Base-by-base conservation (phyloP, 306 rosid species). In the Castanopsis chinensis region DNA sequence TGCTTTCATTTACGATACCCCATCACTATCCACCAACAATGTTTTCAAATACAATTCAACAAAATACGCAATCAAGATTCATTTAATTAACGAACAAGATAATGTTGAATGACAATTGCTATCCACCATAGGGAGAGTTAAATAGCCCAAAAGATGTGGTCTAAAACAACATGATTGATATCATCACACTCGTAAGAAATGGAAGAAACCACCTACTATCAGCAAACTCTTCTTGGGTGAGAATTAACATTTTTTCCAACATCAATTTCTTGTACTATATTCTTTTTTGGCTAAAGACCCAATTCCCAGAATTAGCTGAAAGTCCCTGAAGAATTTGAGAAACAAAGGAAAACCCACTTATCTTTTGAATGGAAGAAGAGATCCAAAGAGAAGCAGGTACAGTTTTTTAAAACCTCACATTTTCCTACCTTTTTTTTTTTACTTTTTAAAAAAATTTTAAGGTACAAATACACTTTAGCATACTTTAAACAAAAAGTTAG, bases 191-290 rank as follows among this genome's bases (percentile, higher is more conserved):
- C 2, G 94, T 90, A 68, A 95, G 82, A 85, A 95, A 95, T 60
- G 98, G 99, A 13, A 93, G 81, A 78, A 82, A 79, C 98, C 99
- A 95, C 30, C 84, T 86, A 83, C 92, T 89, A 75, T 95, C 98
- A 82, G 96, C 93, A 74, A 89, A 89, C 41, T 86, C 97, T 91
- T 84, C 91, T 33, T 37, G 45, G 45, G 45, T 2, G 3, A 37
- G 45, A 37, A 37, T 7, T 37, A 37, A 37, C 45, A 37, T 7
- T 37, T 37, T 37, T 37, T 10, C 45, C 45, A 7, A 37, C 45
- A 2, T 37, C 45, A 23, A 1, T 23, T 23, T 23, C 25, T 23
- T 23, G 1, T 23, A 23, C 25, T 23, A 23, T 23, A 23, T 23
- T 23, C 25, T 23, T 23, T 23, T 23, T 45, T 5, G 61, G 63